Evolutionary conservation across 768 basidiomycete genomes (phyloP), one percentile per base, ranked within the genome.

Genomic region (Suillus weaverae): DNA sequence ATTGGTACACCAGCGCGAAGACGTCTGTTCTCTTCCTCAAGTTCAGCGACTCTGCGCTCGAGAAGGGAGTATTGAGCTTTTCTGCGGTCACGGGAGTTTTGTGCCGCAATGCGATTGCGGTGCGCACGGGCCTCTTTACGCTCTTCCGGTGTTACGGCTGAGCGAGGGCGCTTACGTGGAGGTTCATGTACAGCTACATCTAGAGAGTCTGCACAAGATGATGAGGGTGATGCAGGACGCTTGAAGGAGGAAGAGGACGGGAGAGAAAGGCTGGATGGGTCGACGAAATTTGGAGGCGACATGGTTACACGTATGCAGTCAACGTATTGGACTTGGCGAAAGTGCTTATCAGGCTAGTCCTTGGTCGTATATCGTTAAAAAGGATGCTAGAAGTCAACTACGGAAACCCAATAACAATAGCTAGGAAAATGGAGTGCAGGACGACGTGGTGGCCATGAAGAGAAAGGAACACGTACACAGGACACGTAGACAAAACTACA

Each of bases 61-160:
- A 94, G 88, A 68, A 80, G 82, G 1, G 80, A 62, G 73, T 90
- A 94, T 68, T 96, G 93, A 18, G 89, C 89, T 77, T 97, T 97
- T 63, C 94, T 86, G 70, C 91, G 85, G 80, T 97, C 95, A 53
- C 95, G 89, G 13, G 91, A 93, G 80, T 95, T 91, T 81, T 97
- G 95, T 6, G 94, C 94, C 2, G 95, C 95, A 75, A 96, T 93
- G 60, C 94, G 86, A 78, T 97, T 97, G 63, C 95, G 88, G 78
- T 95, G 92, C 18, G 92, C 94, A 68, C 95, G 84, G 56, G 91
- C 92, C 74, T 94, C 93, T 70, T 87, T 91, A 76, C 91, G 90
- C 71, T 94, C 91, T 67, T 94, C 92, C 0, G 89, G 80, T 7
- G 86, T 80, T 32, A 83, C 55, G 11, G 84, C 84, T 9, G 88